Conservation (phyloP, 768 basidiomycete species). For the Tubosaeta sp. region DNA sequence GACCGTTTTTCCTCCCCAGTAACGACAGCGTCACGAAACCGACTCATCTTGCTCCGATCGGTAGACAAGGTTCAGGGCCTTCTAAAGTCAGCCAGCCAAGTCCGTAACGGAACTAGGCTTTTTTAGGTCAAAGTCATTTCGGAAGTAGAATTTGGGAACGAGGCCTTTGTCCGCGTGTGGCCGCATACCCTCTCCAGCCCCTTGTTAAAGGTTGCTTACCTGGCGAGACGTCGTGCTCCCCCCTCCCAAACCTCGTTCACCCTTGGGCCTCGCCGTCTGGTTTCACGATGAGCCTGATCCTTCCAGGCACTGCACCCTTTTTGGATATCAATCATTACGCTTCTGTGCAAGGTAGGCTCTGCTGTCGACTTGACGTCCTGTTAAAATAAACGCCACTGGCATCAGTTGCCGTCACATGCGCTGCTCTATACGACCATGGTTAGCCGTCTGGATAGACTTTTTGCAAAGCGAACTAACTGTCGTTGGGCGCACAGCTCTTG, state of each 20-base stretch:
- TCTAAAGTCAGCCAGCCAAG: not conserved
- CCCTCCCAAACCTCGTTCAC: not conserved
- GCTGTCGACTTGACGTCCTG: not conserved
- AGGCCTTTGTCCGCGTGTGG: not conserved
- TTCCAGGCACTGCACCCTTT: conserved; percentile 2
- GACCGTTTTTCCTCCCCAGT: not conserved
- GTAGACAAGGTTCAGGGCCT: not conserved
- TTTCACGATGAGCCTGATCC: conserved; percentile 22
- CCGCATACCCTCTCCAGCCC: not conserved
- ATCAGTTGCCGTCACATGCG: conserved; percentile 26
- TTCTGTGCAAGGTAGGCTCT: conserved; percentile 22
- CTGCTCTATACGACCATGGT: conserved; percentile 30
- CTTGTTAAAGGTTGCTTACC: conserved; percentile 13
- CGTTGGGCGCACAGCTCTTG: conserved; percentile 14
- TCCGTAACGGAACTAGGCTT: not conserved
- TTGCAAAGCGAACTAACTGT: not conserved
- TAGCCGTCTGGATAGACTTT: not conserved
- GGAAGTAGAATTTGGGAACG: not conserved
- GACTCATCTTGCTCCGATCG: not conserved
- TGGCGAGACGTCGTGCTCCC: conserved; percentile 1
- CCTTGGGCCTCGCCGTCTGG: conserved; percentile 2
- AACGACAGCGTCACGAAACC: not conserved
- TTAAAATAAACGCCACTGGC: conserved; percentile 4
- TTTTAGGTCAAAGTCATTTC: conserved; percentile 11
- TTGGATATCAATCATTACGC: conserved; percentile 10